Base-by-base conservation (phyloP, 2,329 filamentous ascomycete species). In the Trichoderma sp. region DNA sequence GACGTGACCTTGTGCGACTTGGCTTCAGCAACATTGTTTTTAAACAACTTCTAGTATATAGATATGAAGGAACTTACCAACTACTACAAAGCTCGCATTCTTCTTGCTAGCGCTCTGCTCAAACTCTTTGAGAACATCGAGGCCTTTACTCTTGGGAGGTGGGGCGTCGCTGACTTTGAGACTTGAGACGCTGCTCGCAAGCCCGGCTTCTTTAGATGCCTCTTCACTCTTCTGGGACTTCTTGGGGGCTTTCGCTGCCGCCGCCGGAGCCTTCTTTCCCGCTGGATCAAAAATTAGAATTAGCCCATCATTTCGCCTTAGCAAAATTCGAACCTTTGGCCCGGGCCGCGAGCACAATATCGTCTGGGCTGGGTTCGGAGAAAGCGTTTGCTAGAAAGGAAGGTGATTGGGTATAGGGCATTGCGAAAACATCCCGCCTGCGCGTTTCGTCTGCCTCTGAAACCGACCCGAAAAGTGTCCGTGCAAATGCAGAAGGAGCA, bases 21-120 rank as follows among this genome's bases (percentile, higher is more conserved):
- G 9, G 11, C n/a, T n/a, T 60, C n/a, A 60, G 57, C 12, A 9
- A 60, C 18, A 60, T 21, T 53, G 21, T 53, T 53, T 12, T 5
- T n/a, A 51, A 51, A 6, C n/a, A 51, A 24, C 3, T 24, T 12
- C 11, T 24, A 53, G n/a, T 3, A 11, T 24, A 53, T 53, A 11
- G 47, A 8, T 11, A 56, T 4, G 28, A n/a, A 15, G 24, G 24
- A 15, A 77, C 90, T 76, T 84, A 95, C 93, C 94, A 76, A 97
- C 94, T 39, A 98, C 95, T 8, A 97, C 94, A 82, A 98, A 97
- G 79, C 94, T 97, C 56, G 93, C 92, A 69, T 90, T 91, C 76
- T 91, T 92, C 82, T 98, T 98, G 75, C 87, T 87, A 68, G 90
- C 88, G 67, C 89, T 88, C 74, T 91, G 94, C 77, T 92, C 88